These are phyloP conservation scores for Orobanche coerulescens DNA, from an alignment of 257 asterid species.

Conservation along the genomic window DNA sequence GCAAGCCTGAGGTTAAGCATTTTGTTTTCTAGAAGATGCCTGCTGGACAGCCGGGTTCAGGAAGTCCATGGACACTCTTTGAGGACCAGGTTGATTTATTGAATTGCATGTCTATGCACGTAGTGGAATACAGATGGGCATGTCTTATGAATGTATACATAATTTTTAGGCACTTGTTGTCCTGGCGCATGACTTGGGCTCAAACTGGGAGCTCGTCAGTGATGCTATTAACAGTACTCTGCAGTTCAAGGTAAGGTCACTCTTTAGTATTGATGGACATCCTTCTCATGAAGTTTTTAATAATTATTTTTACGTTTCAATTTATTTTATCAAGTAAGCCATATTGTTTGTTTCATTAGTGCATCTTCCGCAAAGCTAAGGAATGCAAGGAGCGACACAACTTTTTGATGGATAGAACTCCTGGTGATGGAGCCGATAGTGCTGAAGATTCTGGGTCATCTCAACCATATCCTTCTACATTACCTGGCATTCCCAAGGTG, in stretches of 20 bases:
- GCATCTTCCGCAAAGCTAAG: conserved; percentile 81
- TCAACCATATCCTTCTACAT: conserved; percentile 81
- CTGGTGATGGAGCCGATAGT: conserved; percentile 95
- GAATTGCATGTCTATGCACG: conserved; percentile 16
- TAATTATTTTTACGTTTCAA: not conserved
- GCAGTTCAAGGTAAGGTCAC: conserved; percentile 68
- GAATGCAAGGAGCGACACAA: conserved; percentile 94
- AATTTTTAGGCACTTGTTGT: conserved; percentile 82
- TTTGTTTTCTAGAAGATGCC: conserved; percentile 48
- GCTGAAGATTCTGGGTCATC: conserved; percentile 96
- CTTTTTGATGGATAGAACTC: conserved; percentile 60
- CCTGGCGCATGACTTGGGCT: conserved; percentile 94
- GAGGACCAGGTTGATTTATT: conserved; percentile 76
- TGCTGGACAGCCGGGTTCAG: conserved; percentile 60
- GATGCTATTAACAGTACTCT: conserved; percentile 84
- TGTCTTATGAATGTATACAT: not conserved
- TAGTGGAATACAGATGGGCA: not conserved
- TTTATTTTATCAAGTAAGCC: conserved; percentile 2
- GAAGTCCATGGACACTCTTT: conserved; percentile 76
- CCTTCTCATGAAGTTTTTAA: conserved; percentile 3
- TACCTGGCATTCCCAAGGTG: conserved; percentile 98
- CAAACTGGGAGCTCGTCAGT: conserved; percentile 96
- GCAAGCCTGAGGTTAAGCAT: conserved; percentile 20
- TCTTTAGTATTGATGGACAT: not conserved
- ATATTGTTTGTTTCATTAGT: conserved; percentile 37